Evolutionary conservation across 768 basidiomycete species (phyloP), one percentile per base, ranked within the genome.

Genomic region (Mycena galopus): DNA sequence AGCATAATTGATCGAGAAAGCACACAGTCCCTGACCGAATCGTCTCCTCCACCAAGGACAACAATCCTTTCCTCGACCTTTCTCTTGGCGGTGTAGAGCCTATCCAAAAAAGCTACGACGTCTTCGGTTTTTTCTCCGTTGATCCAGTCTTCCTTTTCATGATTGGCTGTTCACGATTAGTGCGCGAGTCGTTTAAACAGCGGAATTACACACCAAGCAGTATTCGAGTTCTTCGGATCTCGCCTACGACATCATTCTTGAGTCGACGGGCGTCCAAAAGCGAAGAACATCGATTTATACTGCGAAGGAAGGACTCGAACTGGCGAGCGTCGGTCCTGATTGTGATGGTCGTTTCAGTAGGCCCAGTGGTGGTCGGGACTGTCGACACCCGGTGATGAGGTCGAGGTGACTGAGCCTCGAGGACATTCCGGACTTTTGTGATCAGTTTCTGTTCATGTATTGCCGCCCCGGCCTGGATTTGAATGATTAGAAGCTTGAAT

Each of bases 171-270:
- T 51, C 51, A 1, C 7, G 6, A 51, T 73, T 19, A 65, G 37
- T 4, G 21, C n/a, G 11, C 53, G 61, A 14, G n/a, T 16, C 25
- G 39, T 17, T 44, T 21, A 42, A 17, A 64, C 33, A 42, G 58
- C 7, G 9, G 42, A 57, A 69, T 32, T 5, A 35, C 86, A 67
- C 77, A 95, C 95, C 93, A 23, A 96, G 86, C 33, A 93, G 79
- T 44, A 92, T 76, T 61, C 94, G 88, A 9, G 96, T 96, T 76
- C 91, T 87, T 71, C 97, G 83, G 51, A 97, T 94, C 83, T 98
- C 96, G n/a, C 94, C 90, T 73, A 93, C 91, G 39, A 99, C 88
- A 77, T 99, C 98, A 74, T 95, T 97, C 83, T 97, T 94, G 44
- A 99, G 82, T 27, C 97, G 87, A 65, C 96, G 88, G 4, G 96